A percentile compares a stretch with the other conserved stretches of the same genome.
These are phyloP conservation scores for Podaxis pistillaris DNA, from an alignment of 768 basidiomycete genomes.

Conservation along the genomic window DNA sequence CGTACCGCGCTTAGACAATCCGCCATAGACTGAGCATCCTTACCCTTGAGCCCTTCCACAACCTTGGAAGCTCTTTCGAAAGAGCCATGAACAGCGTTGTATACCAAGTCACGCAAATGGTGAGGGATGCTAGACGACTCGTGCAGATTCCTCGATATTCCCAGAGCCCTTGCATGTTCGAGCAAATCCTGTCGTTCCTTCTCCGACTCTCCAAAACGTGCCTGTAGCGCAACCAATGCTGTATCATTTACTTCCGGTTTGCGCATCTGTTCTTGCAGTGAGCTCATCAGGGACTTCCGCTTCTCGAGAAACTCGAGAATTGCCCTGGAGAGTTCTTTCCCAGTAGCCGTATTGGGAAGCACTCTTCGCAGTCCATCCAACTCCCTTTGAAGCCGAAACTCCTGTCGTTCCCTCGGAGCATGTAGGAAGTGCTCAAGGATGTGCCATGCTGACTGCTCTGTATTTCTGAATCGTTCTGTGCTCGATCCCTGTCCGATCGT, in stretches of 20 bases:
- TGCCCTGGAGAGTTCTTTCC: not conserved
- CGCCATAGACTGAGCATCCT: not conserved
- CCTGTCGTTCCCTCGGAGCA: not conserved
- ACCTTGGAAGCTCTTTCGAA: not conserved
- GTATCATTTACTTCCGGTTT: not conserved
- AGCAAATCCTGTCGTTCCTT: not conserved
- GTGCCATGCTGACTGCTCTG: not conserved
- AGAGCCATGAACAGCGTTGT: not conserved
- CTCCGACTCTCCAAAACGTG: not conserved
- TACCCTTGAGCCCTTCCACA: not conserved
- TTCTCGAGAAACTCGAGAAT: not conserved
- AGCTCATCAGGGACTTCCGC: not conserved
- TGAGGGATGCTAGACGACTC: not conserved
- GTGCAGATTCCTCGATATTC: not conserved
- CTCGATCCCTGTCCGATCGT: conserved; percentile 16
- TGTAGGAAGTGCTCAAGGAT: not conserved
- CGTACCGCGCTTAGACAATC: not conserved
- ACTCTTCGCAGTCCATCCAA: not conserved
- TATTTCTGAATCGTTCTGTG: not conserved
- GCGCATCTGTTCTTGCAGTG: not conserved
- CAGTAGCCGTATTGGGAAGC: not conserved
- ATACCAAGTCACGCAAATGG: not conserved
- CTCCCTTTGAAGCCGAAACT: conserved; percentile 20
- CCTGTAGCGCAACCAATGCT: not conserved
- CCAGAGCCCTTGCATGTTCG: not conserved